phyloP scores from a whole-genome alignment of 139 green algal genomes.

The Chlorella sorokiniana region DNA sequence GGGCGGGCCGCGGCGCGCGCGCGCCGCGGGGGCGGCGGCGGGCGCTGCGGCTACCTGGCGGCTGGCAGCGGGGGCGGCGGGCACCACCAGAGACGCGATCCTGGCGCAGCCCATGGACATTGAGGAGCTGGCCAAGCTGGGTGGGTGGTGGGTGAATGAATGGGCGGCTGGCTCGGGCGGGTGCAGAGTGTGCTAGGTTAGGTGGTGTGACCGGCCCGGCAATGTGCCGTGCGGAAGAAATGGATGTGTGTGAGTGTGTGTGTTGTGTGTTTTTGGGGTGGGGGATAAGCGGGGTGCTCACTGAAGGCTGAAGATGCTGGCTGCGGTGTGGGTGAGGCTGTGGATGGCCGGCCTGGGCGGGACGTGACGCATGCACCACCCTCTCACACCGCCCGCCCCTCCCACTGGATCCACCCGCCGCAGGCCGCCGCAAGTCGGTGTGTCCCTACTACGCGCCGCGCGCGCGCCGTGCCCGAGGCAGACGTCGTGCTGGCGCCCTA shows the following conservation, averaged over 20 bases:
- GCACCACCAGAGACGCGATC: constrained; percentile 45
- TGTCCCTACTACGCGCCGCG: constrained; percentile 95
- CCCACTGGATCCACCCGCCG: neutral
- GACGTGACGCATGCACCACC: neutral
- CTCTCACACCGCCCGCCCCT: neutral
- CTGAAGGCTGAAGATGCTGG: too few species aligned
- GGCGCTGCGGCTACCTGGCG: constrained; percentile 46
- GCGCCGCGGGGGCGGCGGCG: neutral
- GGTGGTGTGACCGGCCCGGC: too few species aligned
- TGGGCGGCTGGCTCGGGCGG: too few species aligned
- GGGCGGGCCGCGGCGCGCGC: too few species aligned
- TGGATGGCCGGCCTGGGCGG: neutral
- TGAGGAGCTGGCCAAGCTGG: constrained; percentile 83
- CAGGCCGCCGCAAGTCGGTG: constrained; percentile 44
- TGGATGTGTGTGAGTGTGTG: too few species aligned
- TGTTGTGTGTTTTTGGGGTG: too few species aligned
- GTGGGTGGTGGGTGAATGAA: too few species aligned
- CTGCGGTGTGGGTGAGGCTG: too few species aligned
- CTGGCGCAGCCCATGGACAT: constrained; percentile 85
- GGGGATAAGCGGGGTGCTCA: too few species aligned
- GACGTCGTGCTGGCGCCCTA: constrained; percentile 95
- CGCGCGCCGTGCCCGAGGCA: constrained; percentile 59
- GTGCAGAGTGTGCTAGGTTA: too few species aligned
- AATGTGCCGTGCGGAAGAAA: too few species aligned
- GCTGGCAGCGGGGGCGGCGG: constrained; percentile 23